A percentile compares a stretch with the other conserved stretches of the same genome.
Evolutionary conservation across 371 early-diverging fungal species (phyloP).

Genomic region (Mortierella sp.): DNA sequence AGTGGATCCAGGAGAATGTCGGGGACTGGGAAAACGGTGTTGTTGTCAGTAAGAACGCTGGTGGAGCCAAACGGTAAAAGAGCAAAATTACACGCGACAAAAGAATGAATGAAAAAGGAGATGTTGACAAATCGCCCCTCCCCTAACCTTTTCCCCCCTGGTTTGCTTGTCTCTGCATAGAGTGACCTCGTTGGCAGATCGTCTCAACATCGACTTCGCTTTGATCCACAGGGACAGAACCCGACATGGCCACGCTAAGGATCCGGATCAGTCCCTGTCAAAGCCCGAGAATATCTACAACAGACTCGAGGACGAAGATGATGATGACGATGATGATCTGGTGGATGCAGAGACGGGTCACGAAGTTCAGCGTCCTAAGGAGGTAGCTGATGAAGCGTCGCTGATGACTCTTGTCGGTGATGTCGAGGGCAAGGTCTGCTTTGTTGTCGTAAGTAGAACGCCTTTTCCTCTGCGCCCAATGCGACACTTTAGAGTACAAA

Average conservation of each 20-base stretch:
- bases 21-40: constrained; percentile 84
- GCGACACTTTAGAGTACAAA: too few species aligned
- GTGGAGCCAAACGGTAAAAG: constrained; percentile 92
- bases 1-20: constrained; percentile 87
- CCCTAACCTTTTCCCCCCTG: too few species aligned
- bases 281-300: constrained; percentile 57
- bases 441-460: constrained; percentile 79
- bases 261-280: constrained; percentile 62
- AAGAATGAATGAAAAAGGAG: background rate
- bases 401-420: constrained; percentile 91
- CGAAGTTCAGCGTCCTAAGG: constrained; percentile 25
- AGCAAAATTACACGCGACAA: background rate
- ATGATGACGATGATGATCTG: constrained; percentile 62
- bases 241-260: constrained; percentile 57
- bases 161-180: constrained; percentile 53
- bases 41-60: constrained; percentile 97
- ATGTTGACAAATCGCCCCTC: too few species aligned
- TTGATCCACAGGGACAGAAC: constrained; percentile 92
- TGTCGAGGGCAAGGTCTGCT: constrained; percentile 87
- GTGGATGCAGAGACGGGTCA: constrained; percentile 55
- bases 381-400: constrained; percentile 46
- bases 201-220: constrained; percentile 94
- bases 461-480: too few species aligned
- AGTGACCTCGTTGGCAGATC: constrained; percentile 96
- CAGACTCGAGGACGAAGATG: constrained; percentile 43